Percentiles rank a stretch among this genome's conserved stretches.
Evolutionary conservation across 371 early-diverging fungal species (phyloP).

Genomic region (Mucor saturninus): DNA sequence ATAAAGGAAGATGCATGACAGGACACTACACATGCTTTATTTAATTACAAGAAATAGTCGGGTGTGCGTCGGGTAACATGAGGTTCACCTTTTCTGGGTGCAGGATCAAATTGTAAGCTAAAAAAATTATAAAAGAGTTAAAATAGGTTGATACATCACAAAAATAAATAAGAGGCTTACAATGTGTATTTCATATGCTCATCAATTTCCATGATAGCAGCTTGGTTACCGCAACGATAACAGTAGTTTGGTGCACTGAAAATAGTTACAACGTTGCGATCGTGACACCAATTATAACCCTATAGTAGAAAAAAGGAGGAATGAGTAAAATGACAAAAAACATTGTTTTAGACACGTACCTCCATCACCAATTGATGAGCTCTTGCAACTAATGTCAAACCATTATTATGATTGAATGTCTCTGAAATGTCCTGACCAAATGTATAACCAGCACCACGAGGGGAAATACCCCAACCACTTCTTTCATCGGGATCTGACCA

Average conservation of each 20-base stretch:
- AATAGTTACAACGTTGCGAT: slow-evolving; percentile 98
- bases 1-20: neutral
- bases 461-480: slow-evolving; percentile 96
- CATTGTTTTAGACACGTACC: slow-evolving; percentile 18
- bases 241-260: slow-evolving; percentile 99
- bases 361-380: slow-evolving; percentile 96
- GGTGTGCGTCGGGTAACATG: slow-evolving; percentile 98
- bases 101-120: slow-evolving; percentile 98
- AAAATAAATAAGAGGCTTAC: slow-evolving; percentile 53
- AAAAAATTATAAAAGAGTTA: slow-evolving; percentile 1
- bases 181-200: slow-evolving; percentile 93
- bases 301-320: slow-evolving; percentile 17
- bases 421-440: slow-evolving; percentile 98
- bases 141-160: neutral
- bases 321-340: neutral
- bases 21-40: neutral
- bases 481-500: slow-evolving; percentile 99
- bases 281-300: slow-evolving; percentile 98
- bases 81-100: slow-evolving; percentile 97
- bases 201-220: slow-evolving; percentile 96
- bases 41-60: slow-evolving; percentile 94
- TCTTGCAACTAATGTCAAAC: slow-evolving; percentile 91
- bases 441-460: slow-evolving; percentile 98
- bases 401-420: slow-evolving; percentile 97
- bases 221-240: slow-evolving; percentile 99